Percentiles rank a stretch among this genome's conserved stretches.
Conservation (phyloP, 805 yeast species). For the Saturnispora zaruensis region DNA sequence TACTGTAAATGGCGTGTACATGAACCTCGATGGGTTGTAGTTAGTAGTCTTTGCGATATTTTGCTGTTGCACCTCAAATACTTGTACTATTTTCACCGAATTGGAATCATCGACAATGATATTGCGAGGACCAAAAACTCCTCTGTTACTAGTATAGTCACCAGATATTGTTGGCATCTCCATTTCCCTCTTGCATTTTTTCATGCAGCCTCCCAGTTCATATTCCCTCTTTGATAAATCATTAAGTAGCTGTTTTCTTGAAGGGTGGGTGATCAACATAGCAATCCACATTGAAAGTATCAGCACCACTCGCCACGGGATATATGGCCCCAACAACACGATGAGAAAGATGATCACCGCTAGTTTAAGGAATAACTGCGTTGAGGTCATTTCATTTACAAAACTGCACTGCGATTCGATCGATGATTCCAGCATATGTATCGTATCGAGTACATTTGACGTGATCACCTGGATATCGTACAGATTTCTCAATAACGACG, state of each 20-base stretch:
- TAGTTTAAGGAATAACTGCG: conserved; percentile 45
- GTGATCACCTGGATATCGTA: conserved; percentile 65
- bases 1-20: conserved; percentile 43
- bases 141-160: not conserved
- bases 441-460: conserved; percentile 40
- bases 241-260: conserved; percentile 15
- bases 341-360: conserved; percentile 32
- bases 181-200: not conserved
- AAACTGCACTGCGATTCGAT: conserved; percentile 61
- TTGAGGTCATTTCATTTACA: conserved; percentile 57
- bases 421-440: conserved; percentile 46
- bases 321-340: conserved; percentile 38
- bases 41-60: conserved; percentile 45
- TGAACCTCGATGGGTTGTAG: conserved; percentile 56
- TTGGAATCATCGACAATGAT: conserved; percentile 62
- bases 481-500: conserved; percentile 44
- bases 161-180: not conserved
- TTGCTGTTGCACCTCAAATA: conserved; percentile 66
- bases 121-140: not conserved
- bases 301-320: conserved; percentile 58
- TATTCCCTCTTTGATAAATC: not conserved
- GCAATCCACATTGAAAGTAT: conserved; percentile 51
- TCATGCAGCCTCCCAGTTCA: not conserved
- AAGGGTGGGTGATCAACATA: conserved; percentile 54
- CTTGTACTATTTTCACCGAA: conserved; percentile 53